phyloP scores from a whole-genome alignment of 805 yeast genomes.

The Groenewaldozyma tartarivorans region DNA sequence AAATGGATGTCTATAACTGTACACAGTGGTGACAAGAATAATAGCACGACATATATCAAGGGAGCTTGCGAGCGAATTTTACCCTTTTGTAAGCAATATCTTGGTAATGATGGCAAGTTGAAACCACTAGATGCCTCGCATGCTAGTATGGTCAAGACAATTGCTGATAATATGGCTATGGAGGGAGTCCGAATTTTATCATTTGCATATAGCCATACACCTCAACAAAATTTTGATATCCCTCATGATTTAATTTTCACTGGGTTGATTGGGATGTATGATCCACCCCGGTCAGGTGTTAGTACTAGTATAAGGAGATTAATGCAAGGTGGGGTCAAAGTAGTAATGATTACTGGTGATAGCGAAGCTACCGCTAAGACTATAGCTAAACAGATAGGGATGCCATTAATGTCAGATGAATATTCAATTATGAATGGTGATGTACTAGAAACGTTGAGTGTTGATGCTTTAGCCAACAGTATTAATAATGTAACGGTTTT shows the following conservation, averaged over 20 bases:
- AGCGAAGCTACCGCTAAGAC: slow-evolving; percentile 77
- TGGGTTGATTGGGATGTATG: slow-evolving; percentile 93
- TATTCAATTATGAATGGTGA: slow-evolving; percentile 78
- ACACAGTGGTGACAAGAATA: slow-evolving; percentile 48
- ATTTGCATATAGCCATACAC: slow-evolving; percentile 45
- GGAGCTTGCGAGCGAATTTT: slow-evolving; percentile 84
- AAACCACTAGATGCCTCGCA: slow-evolving; percentile 48
- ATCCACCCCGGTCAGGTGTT: slow-evolving; percentile 93
- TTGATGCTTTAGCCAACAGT: slow-evolving; percentile 61
- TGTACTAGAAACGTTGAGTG: slow-evolving; percentile 63
- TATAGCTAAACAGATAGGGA: slow-evolving; percentile 84
- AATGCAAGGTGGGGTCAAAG: slow-evolving; percentile 88
- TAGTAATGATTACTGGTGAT: slow-evolving; percentile 98
- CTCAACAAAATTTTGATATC: slow-evolving; percentile 19
- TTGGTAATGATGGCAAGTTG: slow-evolving; percentile 48
- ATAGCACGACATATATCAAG: slow-evolving; percentile 55
- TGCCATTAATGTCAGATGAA: slow-evolving; percentile 53
- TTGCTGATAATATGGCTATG: slow-evolving; percentile 58
- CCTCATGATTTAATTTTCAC: slow-evolving; percentile 58
- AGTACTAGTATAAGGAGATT: slow-evolving; percentile 62
- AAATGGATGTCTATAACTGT: slow-evolving; percentile 84
- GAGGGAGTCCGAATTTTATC: slow-evolving; percentile 84
- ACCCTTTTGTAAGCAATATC: slow-evolving; percentile 48
- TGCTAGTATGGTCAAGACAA: slow-evolving; percentile 37
- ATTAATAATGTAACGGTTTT: slow-evolving; percentile 79